phyloP scores from a whole-genome alignment of 1,284 basidiomycete genomes.

The Erythrobasidium hasegawianum region DNA sequence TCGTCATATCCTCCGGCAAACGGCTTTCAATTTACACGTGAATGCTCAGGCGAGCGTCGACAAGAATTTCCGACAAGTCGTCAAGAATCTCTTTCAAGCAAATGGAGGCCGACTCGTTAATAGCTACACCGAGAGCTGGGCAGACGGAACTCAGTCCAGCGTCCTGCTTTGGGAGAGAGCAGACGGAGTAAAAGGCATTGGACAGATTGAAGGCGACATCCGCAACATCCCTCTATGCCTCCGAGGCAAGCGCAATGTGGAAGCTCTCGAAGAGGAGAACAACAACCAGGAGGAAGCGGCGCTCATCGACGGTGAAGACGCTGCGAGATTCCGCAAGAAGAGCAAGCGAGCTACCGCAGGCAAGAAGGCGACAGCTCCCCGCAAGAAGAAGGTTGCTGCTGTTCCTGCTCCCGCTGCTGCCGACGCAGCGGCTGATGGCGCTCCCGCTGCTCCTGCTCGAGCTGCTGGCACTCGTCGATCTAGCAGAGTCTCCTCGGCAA shows the following conservation, averaged over 20 bases:
- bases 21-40: neutral
- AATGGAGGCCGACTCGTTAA: neutral
- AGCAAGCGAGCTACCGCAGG: neutral
- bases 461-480: neutral
- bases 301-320: neutral
- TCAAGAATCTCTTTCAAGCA: conserved; percentile 1
- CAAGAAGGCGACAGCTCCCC: neutral
- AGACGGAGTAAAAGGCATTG: neutral
- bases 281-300: conserved; percentile 1
- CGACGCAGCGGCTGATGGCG: neutral
- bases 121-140: neutral
- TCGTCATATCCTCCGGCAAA: neutral
- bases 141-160: neutral
- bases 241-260: neutral
- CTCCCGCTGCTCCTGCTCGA: neutral
- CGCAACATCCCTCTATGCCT: neutral
- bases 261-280: conserved; percentile 1
- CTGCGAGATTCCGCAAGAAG: neutral
- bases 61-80: neutral
- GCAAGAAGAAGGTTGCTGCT: neutral
- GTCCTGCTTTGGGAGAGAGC: neutral
- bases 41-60: neutral
- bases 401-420: neutral
- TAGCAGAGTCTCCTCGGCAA: neutral
- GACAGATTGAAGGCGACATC: conserved; percentile 1